These are phyloP conservation scores for Penicillium flavigenum DNA, from an alignment of 495 filamentous ascomycete species.

Conservation along the genomic window DNA sequence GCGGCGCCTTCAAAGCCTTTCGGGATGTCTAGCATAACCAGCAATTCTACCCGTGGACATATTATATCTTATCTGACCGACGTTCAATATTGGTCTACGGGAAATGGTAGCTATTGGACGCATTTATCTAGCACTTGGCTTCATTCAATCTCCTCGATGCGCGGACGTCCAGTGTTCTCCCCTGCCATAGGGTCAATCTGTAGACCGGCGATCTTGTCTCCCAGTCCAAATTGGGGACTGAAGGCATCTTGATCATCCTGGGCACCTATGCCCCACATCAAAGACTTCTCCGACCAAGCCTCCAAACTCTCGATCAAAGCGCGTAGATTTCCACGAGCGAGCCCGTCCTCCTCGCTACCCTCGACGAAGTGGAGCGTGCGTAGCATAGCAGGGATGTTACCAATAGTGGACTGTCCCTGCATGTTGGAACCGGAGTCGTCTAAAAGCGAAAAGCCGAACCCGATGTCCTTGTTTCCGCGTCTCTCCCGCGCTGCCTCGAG, in stretches of 20 bases:
- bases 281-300: slow-evolving; percentile 62
- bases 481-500: slow-evolving; percentile 57
- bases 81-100: neutral
- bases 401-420: slow-evolving; percentile 32
- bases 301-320: slow-evolving; percentile 71
- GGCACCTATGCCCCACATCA: slow-evolving; percentile 45
- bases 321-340: slow-evolving; percentile 70
- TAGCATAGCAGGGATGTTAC: slow-evolving; percentile 60
- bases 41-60: neutral
- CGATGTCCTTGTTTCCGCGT: slow-evolving; percentile 45
- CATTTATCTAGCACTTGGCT: neutral
- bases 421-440: slow-evolving; percentile 17
- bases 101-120: neutral
- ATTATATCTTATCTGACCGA: neutral
- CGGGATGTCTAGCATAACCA: too few species aligned
- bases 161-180: slow-evolving; percentile 29
- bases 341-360: slow-evolving; percentile 65
- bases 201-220: slow-evolving; percentile 43
- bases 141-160: slow-evolving; percentile 57
- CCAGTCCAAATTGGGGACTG: slow-evolving; percentile 33
- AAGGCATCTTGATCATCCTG: slow-evolving; percentile 16
- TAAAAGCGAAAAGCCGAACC: slow-evolving; percentile 59
- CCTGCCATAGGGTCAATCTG: slow-evolving; percentile 38
- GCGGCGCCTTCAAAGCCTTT: too few species aligned
- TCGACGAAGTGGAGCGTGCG: slow-evolving; percentile 65